Evolutionary conservation across 495 filamentous ascomycete species (phyloP), one percentile per base, ranked within the genome.

Genomic region (Lasiosphaeria miniovina): DNA sequence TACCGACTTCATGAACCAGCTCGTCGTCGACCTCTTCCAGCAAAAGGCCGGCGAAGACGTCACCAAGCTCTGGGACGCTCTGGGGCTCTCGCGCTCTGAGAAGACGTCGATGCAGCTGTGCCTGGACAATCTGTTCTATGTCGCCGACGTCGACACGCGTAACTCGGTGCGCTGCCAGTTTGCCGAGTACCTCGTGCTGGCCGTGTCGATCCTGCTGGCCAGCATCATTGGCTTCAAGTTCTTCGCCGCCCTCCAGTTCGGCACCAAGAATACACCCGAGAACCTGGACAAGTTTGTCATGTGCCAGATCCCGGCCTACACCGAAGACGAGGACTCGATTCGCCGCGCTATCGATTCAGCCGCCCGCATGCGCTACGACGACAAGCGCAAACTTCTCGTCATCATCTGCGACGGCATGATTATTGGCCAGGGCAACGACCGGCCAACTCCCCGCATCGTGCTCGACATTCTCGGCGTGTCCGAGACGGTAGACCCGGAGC

Each of bases 361-460:
- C 62, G 92, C 94, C 17, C 85, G 92, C 60, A 96, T 99, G 92
- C 83, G 84, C 56, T 99, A 99, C 71, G 94, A 99, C 67, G 93
- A 99, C 75, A 98, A 98, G 76, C 89, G 94, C 64, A 99, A 99
- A 76, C 82, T 99, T 10, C 78, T 99, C 51, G 86, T 96, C 59
- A 82, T 99, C 51, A 82, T 99, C 59, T 99, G 94, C 67, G 94
- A 99, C 69, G 94, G 94, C 77, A 98, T 99, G 93, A 98, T 99
- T 75, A 93, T 99, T 62, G 94, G 94, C 60, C 92, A 96, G 76
- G 94, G 94, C 64, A 99, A 99, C 72, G 94, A 99, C 69, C 84
- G 89, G 52, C 91, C 95, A 8, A 99, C 94, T 9, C 94, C 94
- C 7, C 84, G 92, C 55, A 99, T 99, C 63, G 95, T 98, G 38